Percentiles rank a stretch among this genome's conserved stretches.
Evolutionary conservation across 2,329 filamentous ascomycete genomes (phyloP).

Genomic region (Pseudogymnoascus sp.): DNA sequence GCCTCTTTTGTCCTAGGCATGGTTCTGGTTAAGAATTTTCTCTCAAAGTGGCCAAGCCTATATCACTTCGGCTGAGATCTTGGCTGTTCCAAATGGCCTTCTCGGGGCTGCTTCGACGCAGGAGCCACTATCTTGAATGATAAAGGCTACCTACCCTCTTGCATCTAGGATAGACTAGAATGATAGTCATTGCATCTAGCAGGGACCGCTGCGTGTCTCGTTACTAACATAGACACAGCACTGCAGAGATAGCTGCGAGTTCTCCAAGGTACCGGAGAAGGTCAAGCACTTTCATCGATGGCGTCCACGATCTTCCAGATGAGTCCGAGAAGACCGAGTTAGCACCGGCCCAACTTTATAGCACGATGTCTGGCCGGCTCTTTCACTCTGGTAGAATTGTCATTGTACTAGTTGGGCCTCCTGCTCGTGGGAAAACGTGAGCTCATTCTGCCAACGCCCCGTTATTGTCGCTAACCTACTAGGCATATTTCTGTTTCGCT

Average conservation of each 20-base stretch:
- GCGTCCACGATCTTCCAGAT: conserved; percentile 85
- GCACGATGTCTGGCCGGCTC: conserved; percentile 90
- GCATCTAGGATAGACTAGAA: not conserved
- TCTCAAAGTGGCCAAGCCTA: not conserved
- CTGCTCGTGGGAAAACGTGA: conserved; percentile 89
- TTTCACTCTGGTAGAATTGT: conserved; percentile 97
- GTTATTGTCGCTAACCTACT: conserved; percentile 4
- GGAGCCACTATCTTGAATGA: not conserved
- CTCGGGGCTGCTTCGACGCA: not conserved
- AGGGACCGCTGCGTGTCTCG: not conserved
- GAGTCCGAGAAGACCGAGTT: conserved; percentile 56
- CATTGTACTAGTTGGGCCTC: conserved; percentile 92
- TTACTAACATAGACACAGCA: conserved; percentile 41
- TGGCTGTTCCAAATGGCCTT: not conserved
- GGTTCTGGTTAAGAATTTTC: not conserved
- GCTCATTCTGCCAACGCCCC: conserved; percentile 25
- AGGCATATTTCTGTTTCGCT: conserved; percentile 93
- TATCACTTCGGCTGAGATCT: conserved; percentile 2
- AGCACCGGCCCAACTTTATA: conserved; percentile 95
- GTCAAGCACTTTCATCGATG: conserved; percentile 94
- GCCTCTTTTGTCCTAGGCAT: not conserved
- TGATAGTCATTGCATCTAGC: not conserved
- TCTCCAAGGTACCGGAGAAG: conserved; percentile 82
- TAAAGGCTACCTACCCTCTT: not conserved
- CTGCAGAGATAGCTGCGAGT: conserved; percentile 84